These are phyloP conservation scores for Xylaria palmicola DNA, from an alignment of 495 filamentous ascomycete species.

Conservation along the genomic window DNA sequence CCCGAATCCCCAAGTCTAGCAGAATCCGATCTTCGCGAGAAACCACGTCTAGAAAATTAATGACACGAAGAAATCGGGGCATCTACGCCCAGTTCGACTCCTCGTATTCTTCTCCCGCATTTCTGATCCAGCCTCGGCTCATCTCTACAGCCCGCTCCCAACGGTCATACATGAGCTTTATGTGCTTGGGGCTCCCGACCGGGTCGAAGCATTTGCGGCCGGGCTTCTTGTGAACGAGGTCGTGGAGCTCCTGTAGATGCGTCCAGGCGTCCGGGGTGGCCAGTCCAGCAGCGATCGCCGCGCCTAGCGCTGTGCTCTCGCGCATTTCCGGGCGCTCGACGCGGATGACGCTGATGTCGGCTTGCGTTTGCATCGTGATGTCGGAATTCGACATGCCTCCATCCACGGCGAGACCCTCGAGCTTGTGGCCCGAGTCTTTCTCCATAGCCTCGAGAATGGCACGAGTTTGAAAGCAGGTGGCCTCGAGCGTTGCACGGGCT, in stretches of 20 bases:
- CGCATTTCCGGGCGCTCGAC: slow-evolving; percentile 89
- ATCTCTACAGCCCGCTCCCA: slow-evolving; percentile 91
- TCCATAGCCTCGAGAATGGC: slow-evolving; percentile 96
- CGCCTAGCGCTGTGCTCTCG: slow-evolving; percentile 89
- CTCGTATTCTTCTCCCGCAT: slow-evolving; percentile 19
- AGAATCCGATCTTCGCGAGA: background rate
- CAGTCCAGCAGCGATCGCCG: slow-evolving; percentile 92
- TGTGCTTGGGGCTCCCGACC: slow-evolving; percentile 57
- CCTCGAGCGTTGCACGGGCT: slow-evolving; percentile 90
- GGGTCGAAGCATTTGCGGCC: slow-evolving; percentile 76
- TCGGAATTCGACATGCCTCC: slow-evolving; percentile 94
- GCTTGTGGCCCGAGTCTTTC: slow-evolving; percentile 76
- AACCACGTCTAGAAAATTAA: background rate
- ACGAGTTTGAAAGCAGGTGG: slow-evolving; percentile 92
- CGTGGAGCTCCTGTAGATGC: slow-evolving; percentile 71
- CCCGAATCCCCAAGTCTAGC: background rate
- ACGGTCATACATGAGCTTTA: slow-evolving; percentile 67
- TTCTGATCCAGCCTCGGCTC: slow-evolving; percentile 76
- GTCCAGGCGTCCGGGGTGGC: slow-evolving; percentile 76
- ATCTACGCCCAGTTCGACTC: background rate
- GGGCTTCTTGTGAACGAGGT: slow-evolving; percentile 63
- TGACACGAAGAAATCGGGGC: background rate
- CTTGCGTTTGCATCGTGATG: slow-evolving; percentile 95
- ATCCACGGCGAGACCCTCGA: slow-evolving; percentile 81
- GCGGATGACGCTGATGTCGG: slow-evolving; percentile 84